Base-by-base conservation (phyloP, 2,329 filamentous ascomycete genomes). In the Nigrospora oryzae region DNA sequence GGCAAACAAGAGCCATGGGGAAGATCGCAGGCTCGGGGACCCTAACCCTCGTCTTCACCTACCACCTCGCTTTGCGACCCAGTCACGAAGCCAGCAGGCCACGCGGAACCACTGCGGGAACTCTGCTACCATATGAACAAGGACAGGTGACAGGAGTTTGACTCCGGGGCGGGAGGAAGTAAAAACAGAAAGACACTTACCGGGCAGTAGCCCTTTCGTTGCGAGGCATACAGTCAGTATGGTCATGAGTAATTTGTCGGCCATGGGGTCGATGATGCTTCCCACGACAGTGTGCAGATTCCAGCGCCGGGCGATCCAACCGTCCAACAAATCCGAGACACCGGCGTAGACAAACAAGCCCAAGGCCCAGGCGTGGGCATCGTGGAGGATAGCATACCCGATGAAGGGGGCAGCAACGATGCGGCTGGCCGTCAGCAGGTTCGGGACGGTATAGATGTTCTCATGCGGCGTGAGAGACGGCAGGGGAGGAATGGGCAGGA, bases 371-470 rank as follows among this genome's bases (percentile, higher is more conserved):
- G 77, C 74, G 61, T 94, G 84, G 37, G 89, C 77, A 60, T 93
- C 84, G 54, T 94, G 79, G 3, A 97, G 74, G 46, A 98, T 83
- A 17, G 93, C 79, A 62, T 95, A 97, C 45, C 91, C 93, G 39
- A 96, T 81, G 30, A 86, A 73, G 0, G 93, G 93, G 1, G 93
- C 87, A 2, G 87, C 84, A 42, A 87, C 62, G 35, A 98, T 79
- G 3, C 93, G 86, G 2, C 89, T 87, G 53, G 91, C 83, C 2
- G 93, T 98, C 43, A 98, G 76, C 49, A 95, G 74, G 62, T 98
- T 98, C 36, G 93, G 93, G n/a, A 98, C 61, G 33, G 89, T 98
- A 70, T 95, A 96, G 59, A 98, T 95, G 60, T 98, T 89, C 67
- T 98, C 93, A 61, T 84, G 87, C 10, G 70, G 50, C 37, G 62